Evolutionary conservation across 495 filamentous ascomycete species (phyloP).

Genomic region (Aspergillus coremiiformis): DNA sequence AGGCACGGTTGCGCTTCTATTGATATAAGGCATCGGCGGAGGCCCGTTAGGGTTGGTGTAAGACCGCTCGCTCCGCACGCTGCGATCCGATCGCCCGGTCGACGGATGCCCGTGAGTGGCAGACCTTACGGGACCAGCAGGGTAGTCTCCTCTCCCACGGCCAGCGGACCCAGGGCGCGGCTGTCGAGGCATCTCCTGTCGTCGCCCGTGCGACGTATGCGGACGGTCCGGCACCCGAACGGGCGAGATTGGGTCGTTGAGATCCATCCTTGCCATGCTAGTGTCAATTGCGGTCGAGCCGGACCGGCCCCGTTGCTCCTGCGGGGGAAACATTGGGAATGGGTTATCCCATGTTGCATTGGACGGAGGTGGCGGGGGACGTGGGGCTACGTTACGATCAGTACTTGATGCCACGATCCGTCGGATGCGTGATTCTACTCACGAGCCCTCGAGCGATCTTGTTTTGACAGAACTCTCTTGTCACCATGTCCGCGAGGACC

Average conservation of each 20-base stretch:
- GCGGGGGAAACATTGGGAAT: conserved; percentile 56
- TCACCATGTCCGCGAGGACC: conserved; percentile 21
- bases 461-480: conserved; percentile 18
- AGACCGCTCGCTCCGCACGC: conserved; percentile 13
- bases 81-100: conserved; percentile 9
- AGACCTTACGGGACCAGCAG: conserved; percentile 18
- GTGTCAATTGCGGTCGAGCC: conserved; percentile 34
- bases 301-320: conserved; percentile 14
- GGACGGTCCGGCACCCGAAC: conserved; percentile 24
- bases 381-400: conserved; percentile 18
- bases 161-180: conserved; percentile 22
- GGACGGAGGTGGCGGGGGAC: conserved; percentile 37
- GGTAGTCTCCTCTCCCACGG: conserved; percentile 18
- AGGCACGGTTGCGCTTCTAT: conserved; percentile 38
- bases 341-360: conserved; percentile 56
- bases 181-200: conserved; percentile 24
- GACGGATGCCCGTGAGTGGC: conserved; percentile 22
- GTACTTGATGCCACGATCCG: background rate
- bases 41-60: conserved; percentile 26
- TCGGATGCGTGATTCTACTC: conserved; percentile 12
- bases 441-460: conserved; percentile 29
- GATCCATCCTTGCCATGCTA: conserved; percentile 52
- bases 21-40: conserved; percentile 23
- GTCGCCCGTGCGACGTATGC: conserved; percentile 32
- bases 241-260: conserved; percentile 34